Evolutionary conservation across 2,329 filamentous ascomycete species (phyloP), one percentile per base, ranked within the genome.

Genomic region (Fusarium sp.): DNA sequence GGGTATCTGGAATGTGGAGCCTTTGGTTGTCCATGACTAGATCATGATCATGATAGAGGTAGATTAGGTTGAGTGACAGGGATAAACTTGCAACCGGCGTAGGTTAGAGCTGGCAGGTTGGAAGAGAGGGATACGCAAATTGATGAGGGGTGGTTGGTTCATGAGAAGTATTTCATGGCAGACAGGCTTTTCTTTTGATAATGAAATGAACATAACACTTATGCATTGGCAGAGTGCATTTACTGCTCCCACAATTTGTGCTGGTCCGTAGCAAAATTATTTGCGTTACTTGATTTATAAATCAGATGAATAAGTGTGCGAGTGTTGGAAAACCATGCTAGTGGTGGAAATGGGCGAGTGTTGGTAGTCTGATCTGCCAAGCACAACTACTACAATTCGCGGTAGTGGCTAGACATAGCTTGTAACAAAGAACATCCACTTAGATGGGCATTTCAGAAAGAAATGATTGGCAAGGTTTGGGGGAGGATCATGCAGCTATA

Each of bases 1-100:
- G 82, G 92, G 89, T 73, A 98, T 99, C 82, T 99, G 96, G 96
- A 98, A 98, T 80, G 87, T 98, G 42, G 96, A 98, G 86, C 95
- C 96, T 31, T 82, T 96, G 63, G 83, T 84, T 36, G 85, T 85
- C 33, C 83, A 85, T 49, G 79, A 83, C 31, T 82, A 79, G 68
- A 72, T 46, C 24, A 60, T 40, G 57, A 61, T 46, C 29, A 56
- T 33, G 62, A 67, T 64, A 64, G 27, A 16, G 42, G 20, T 71
- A 66, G 62, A 70, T 17, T 53, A 56, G 20, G 61, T 17, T 53
- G 51, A 17, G 61, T 7, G 56, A 57, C n/a, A 64, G 36, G 62
- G 40, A 70, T 72, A 75, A 66, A 74, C 55, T 62, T 62, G 65
- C 62, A 69, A 57, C 20, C n/a, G 44, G 57, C 42, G 38, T 40